Percentiles rank a stretch among this genome's conserved stretches.
These are phyloP conservation scores for Aureobasidium sp. DNA, from an alignment of 2,329 filamentous ascomycete genomes.

Conservation along the genomic window DNA sequence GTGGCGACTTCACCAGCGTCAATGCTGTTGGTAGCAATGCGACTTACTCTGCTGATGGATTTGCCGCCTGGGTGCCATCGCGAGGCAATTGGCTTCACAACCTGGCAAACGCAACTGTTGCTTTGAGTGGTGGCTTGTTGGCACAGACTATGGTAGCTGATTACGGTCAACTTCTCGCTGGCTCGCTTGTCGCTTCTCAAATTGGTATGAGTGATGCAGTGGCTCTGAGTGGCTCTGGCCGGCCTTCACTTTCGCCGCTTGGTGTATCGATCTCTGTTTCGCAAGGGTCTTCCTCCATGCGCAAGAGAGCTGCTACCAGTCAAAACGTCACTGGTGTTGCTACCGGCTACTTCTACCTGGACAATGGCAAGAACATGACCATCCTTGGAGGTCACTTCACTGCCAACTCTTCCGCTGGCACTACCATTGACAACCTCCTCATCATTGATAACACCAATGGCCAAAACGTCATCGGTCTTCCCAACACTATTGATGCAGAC, in stretches of 20 bases:
- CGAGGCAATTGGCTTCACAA: conserved; percentile 81
- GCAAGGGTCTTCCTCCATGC: conserved; percentile 18
- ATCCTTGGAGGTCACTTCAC: conserved; percentile 82
- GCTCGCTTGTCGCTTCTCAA: conserved; percentile 71
- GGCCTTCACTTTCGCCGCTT: conserved; percentile 37
- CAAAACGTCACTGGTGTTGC: conserved; percentile 57
- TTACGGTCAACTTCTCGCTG: conserved; percentile 61
- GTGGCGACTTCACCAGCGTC: conserved; percentile 68
- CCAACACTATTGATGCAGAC: conserved; percentile 54
- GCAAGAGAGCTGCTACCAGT: conserved; percentile 32
- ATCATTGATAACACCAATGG: conserved; percentile 70
- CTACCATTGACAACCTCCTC: conserved; percentile 67
- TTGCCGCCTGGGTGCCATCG: conserved; percentile 89
- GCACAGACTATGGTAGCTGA: conserved; percentile 58
- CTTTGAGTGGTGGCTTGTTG: conserved; percentile 64
- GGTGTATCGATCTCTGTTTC: conserved; percentile 44
- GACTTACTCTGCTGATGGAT: conserved; percentile 57
- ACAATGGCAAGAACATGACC: conserved; percentile 66
- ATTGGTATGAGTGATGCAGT: conserved; percentile 65
- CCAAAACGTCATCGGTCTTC: conserved; percentile 60
- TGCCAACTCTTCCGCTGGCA: conserved; percentile 58
- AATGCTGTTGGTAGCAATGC: conserved; percentile 56
- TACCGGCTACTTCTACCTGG: conserved; percentile 68
- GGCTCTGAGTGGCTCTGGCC: conserved; percentile 45
- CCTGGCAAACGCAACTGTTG: conserved; percentile 52